Conservation (phyloP, 2,329 filamentous ascomycete genomes). For the Fusarium nurragi region DNA sequence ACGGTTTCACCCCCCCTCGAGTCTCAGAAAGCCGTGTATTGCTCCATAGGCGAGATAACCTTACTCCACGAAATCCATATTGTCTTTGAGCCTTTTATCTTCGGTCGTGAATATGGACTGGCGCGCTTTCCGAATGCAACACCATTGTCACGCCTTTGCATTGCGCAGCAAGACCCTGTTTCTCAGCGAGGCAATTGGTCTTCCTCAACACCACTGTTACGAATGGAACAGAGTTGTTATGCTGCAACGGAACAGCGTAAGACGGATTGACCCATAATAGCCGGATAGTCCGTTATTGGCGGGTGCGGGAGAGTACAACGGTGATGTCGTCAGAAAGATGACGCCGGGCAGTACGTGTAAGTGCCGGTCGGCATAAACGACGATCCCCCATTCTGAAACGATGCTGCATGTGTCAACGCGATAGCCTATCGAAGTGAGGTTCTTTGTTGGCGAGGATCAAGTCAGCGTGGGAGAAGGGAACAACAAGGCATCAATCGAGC, state of each 20-base stretch:
- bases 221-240: slow-evolving; percentile 19
- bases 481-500: slow-evolving; percentile 11
- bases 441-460: background rate
- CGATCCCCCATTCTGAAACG: slow-evolving; percentile 30
- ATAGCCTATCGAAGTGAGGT: slow-evolving; percentile 33
- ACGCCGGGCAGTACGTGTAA: slow-evolving; percentile 30
- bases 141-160: slow-evolving; percentile 23
- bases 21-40: slow-evolving; percentile 15
- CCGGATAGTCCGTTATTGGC: slow-evolving; percentile 27
- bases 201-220: slow-evolving; percentile 3
- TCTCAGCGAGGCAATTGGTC: slow-evolving; percentile 15
- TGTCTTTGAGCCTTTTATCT: background rate
- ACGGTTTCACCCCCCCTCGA: slow-evolving; percentile 9
- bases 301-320: slow-evolving; percentile 5
- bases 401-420: slow-evolving; percentile 30
- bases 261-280: slow-evolving; percentile 22
- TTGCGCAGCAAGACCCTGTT: slow-evolving; percentile 15
- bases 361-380: slow-evolving; percentile 31
- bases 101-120: slow-evolving; percentile 7
- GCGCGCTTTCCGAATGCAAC: slow-evolving; percentile 17
- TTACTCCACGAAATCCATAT: background rate
- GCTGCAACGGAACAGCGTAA: slow-evolving; percentile 9
- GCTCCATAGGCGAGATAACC: slow-evolving; percentile 25
- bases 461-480: slow-evolving; percentile 13
- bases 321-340: slow-evolving; percentile 29